These are phyloP conservation scores for Ceratocystis diversiconidia DNA, from an alignment of 2,329 filamentous ascomycete genomes.

Conservation along the genomic window DNA sequence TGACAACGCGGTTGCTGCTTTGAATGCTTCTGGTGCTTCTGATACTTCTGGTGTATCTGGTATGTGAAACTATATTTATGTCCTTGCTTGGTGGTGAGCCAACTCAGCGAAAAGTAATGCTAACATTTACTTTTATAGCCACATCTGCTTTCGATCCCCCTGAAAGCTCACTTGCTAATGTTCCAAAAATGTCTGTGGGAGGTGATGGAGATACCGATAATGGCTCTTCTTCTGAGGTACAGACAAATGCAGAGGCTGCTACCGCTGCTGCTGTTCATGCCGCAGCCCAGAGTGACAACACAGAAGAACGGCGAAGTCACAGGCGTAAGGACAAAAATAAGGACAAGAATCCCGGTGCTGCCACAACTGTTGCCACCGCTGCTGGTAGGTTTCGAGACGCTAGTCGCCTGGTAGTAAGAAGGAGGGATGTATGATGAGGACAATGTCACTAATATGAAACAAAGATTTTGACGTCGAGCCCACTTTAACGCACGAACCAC, in stretches of 20 bases:
- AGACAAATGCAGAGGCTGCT: background rate
- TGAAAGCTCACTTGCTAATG: background rate
- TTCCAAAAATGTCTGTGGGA: background rate
- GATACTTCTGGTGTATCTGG: background rate
- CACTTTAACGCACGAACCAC: background rate
- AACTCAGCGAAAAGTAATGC: background rate
- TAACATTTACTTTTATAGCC: background rate
- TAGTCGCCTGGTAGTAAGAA: background rate
- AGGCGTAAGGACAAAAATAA: background rate
- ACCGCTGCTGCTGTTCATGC: background rate
- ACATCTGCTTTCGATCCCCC: background rate
- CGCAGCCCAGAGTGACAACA: background rate
- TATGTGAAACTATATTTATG: background rate
- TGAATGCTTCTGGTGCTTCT: background rate
- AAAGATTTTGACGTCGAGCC: conserved; percentile 9
- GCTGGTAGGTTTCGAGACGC: conserved; percentile 12
- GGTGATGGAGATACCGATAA: background rate
- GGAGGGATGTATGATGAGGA: conserved; percentile 3
- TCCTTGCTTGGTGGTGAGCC: background rate
- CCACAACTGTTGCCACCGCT: background rate
- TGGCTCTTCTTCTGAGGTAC: background rate
- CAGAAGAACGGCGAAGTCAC: background rate
- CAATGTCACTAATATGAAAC: conserved; percentile 12
- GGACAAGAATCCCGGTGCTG: background rate
- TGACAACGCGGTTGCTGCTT: background rate